Conservation (phyloP, 768 basidiomycete genomes). For the Suillus brevipes region DNA sequence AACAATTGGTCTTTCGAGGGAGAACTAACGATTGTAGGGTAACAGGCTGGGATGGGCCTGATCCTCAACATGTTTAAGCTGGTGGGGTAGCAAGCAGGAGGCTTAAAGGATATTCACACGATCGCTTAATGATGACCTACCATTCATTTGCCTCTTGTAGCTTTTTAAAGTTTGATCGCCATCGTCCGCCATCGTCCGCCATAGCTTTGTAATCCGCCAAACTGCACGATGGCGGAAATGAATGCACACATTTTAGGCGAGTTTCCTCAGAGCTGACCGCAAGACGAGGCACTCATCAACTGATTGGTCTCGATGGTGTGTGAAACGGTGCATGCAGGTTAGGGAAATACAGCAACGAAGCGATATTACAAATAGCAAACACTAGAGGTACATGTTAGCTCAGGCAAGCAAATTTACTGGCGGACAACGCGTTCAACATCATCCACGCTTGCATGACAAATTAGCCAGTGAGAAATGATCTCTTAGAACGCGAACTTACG, state of each 20-base stretch:
- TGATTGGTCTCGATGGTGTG: no score
- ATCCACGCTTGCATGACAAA: neutral
- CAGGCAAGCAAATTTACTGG: neutral
- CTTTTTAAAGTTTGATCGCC: neutral
- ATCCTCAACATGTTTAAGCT: neutral
- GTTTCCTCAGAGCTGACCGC: neutral
- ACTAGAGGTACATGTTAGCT: neutral
- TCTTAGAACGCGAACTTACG: neutral
- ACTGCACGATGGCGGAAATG: neutral
- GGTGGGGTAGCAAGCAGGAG: neutral
- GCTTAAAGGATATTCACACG: neutral
- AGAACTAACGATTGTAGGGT: neutral
- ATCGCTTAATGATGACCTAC: neutral
- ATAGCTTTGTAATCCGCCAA: neutral
- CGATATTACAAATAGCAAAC: neutral
- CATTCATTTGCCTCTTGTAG: neutral
- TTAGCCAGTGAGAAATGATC: neutral
- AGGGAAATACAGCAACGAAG: neutral
- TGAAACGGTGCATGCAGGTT: neutral
- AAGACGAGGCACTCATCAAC: no score
- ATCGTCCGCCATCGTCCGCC: neutral
- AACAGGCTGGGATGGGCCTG: neutral
- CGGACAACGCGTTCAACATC: neutral
- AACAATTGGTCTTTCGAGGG: neutral
- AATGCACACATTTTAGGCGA: neutral